Percentiles rank a stretch among this genome's conserved stretches.
phyloP scores from a whole-genome alignment of 305 asterid species.

The Petunia hybrid region DNA sequence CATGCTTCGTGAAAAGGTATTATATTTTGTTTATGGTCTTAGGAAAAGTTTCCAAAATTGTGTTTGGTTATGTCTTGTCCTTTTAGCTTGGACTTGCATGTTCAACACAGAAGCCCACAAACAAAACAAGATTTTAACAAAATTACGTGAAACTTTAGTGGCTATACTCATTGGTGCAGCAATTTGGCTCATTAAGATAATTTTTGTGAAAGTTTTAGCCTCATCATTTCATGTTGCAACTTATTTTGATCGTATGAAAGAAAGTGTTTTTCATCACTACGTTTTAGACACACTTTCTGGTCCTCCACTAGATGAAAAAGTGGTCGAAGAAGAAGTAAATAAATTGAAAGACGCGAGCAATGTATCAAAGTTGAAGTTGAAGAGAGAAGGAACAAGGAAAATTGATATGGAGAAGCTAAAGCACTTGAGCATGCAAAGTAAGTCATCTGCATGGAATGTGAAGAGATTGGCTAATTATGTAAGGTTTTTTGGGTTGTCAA shows the following conservation, averaged over 20 bases:
- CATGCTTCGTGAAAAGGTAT: conserved; percentile 61
- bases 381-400: conserved; percentile 46
- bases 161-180: conserved; percentile 56
- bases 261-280: conserved; percentile 66
- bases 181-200: conserved; percentile 66
- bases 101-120: conserved; percentile 50
- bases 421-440: conserved; percentile 55
- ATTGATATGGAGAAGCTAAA: conserved; percentile 60
- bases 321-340: conserved; percentile 41
- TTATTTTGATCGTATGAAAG: conserved; percentile 72
- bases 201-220: conserved; percentile 60
- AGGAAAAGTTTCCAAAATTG: conserved; percentile 60
- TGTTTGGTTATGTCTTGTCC: conserved; percentile 64
- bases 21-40: conserved; percentile 66
- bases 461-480: conserved; percentile 59
- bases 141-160: conserved; percentile 50
- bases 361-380: conserved; percentile 38
- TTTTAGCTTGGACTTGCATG: conserved; percentile 57
- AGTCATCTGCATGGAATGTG: conserved; percentile 61
- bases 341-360: conserved; percentile 45
- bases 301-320: conserved; percentile 55
- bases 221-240: conserved; percentile 71
- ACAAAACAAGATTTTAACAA: conserved; percentile 45
- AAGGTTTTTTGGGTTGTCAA: conserved; percentile 60
- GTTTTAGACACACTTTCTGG: conserved; percentile 62